These are phyloP conservation scores for Auricularia sp. DNA, from an alignment of 768 basidiomycete species.

Conservation along the genomic window DNA sequence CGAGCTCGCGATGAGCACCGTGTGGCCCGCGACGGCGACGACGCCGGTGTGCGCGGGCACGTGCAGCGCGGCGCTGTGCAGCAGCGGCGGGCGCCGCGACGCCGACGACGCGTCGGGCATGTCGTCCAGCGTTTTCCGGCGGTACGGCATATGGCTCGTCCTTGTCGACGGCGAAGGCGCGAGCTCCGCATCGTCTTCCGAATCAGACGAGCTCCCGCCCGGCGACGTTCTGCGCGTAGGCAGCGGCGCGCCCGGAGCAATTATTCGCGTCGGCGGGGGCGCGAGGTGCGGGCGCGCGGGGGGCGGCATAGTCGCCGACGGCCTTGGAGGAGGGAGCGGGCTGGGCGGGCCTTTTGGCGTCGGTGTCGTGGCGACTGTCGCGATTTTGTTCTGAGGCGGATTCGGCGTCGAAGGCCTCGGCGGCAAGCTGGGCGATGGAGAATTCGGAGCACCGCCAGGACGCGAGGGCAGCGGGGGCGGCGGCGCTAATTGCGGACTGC, in stretches of 20 bases:
- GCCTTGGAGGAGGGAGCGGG: conserved; percentile 19
- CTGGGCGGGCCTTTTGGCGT: not conserved
- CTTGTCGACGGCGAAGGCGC: conserved; percentile 28
- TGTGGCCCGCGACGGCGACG: conserved; percentile 42
- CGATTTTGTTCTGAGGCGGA: not conserved
- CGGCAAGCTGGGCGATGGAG: not conserved
- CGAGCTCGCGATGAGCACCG: not conserved
- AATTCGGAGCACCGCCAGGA: not conserved
- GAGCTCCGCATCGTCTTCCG: conserved; percentile 46
- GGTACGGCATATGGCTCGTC: conserved; percentile 9
- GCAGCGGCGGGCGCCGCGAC: conserved; percentile 41
- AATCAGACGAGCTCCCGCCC: conserved; percentile 32
- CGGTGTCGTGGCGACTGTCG: not conserved
- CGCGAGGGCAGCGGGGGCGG: conserved; percentile 17
- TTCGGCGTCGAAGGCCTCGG: not conserved
- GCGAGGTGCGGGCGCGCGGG: conserved; percentile 33
- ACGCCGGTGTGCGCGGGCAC: conserved; percentile 45
- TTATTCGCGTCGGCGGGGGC: conserved; percentile 68
- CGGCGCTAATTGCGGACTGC: conserved; percentile 3
- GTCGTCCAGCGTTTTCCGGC: not conserved
- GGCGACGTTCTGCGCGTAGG: conserved; percentile 38
- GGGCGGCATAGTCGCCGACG: conserved; percentile 12
- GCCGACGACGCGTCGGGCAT: conserved; percentile 62
- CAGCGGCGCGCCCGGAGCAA: conserved; percentile 58
- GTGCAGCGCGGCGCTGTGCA: conserved; percentile 32